Evolutionary conservation across 768 basidiomycete genomes (phyloP).

Genomic region (Suillus plorans): DNA sequence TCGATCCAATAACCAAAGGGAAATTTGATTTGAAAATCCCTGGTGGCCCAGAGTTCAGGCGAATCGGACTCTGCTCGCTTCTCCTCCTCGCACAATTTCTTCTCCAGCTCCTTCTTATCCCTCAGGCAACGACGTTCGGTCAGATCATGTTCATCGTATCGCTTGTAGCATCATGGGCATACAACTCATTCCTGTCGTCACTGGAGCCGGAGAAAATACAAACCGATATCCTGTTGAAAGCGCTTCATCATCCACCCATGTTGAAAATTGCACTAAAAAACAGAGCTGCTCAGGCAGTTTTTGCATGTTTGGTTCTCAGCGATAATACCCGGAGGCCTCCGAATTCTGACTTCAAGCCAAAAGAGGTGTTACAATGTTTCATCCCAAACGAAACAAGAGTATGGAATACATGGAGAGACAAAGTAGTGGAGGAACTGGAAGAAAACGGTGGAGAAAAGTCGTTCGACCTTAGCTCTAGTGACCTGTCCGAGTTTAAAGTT

Average conservation of each 20-base stretch:
- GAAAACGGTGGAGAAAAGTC: conserved; percentile 7
- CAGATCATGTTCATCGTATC: conserved; percentile 35
- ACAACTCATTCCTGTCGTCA: conserved; percentile 35
- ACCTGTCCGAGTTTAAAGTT: not conserved
- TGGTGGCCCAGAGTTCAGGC: conserved; percentile 16
- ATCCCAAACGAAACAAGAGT: conserved; percentile 29
- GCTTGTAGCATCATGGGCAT: conserved; percentile 33
- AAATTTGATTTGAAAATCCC: conserved; percentile 22
- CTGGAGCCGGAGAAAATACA: conserved; percentile 38
- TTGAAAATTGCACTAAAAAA: conserved; percentile 19
- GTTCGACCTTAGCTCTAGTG: not conserved
- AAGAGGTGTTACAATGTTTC: conserved; percentile 12
- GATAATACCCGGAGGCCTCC: conserved; percentile 6
- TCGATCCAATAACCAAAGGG: conserved; percentile 34
- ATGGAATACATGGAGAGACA: conserved; percentile 28
- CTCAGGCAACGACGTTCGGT: conserved; percentile 33
- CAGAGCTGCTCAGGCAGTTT: conserved; percentile 17
- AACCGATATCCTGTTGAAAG: conserved; percentile 15
- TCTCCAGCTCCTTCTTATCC: conserved; percentile 34
- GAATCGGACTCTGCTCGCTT: conserved; percentile 29
- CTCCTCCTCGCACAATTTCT: conserved; percentile 34
- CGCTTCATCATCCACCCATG: conserved; percentile 14
- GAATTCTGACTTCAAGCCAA: conserved; percentile 6
- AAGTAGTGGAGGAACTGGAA: conserved; percentile 20
- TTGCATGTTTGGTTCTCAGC: conserved; percentile 22